Evolutionary conservation across 148 eudicot genomes (phyloP), one percentile per base, ranked within the genome.

Genomic region (Pouteria glomerata): DNA sequence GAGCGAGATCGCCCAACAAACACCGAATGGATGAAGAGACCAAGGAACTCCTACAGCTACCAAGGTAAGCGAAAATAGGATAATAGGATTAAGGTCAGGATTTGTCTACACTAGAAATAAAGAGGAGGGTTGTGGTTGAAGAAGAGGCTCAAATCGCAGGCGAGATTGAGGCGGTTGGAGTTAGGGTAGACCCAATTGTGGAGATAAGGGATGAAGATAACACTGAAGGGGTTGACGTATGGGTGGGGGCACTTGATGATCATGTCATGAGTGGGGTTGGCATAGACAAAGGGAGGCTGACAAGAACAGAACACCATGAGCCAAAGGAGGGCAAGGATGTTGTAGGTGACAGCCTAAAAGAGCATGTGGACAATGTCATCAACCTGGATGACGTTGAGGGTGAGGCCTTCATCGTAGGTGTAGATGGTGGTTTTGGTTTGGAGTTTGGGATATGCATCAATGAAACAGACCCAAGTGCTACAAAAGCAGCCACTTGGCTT

Each of bases 261-360:
- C 97, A 95, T 95, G 61, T 95, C 97, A 14, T 88, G 83, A 0
- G 98, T 95, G 35, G 98, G 98, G 41, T 88, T 95, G 3, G 91
- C 90, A 68, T 74, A 91, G 5, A 89, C 98, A 0, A 86, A 63
- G 1, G 97, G 98, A 11, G 93, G 79, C 51, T 89, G 86, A 29
- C 88, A 86, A 1, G 98, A 97, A 79, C 89, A 91, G 3, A 82
- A 57, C 45, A 91, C 98, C 81, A 85, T 70, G 23, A 95, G 88
- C 98, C 98, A 95, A 57, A 91, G 77, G 1, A 88, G 70, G 66
- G 91, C 69, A 1, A 96, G 98, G 70, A 91, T 91, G 68, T 95
- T 95, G 79, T 95, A 95, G 34, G 96, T 85, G 41, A 80, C 89
- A 21, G 73, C 71, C 10, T 82, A 83, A 72, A 59, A 91, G 11